Evolutionary conservation across 179 eudicot species (phyloP).

Genomic region (Silene vulgaris): DNA sequence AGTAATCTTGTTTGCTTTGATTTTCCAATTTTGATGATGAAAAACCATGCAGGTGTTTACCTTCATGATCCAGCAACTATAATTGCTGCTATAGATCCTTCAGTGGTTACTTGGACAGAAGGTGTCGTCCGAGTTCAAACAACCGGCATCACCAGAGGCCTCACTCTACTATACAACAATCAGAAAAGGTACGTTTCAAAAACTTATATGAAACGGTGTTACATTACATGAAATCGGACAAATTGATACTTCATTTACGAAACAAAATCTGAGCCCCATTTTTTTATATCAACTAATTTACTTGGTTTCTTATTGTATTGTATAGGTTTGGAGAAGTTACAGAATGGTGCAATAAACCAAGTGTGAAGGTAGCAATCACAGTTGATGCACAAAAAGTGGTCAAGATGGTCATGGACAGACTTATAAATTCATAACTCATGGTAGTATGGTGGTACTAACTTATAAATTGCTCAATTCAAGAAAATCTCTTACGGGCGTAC

Average conservation of each 20-base stretch:
- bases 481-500: too few relatives aligned
- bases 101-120: conserved; percentile 70
- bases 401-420: conserved; percentile 79
- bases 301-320: neutral
- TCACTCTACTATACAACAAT: conserved; percentile 71
- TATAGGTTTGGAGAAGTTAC: conserved; percentile 68
- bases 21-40: neutral
- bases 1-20: neutral
- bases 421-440: conserved; percentile 34
- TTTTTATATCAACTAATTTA: too few relatives aligned
- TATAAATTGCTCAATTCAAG: too few relatives aligned
- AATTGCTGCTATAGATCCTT: conserved; percentile 85
- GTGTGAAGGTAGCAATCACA: conserved; percentile 90
- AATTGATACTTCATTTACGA: too few relatives aligned
- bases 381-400: conserved; percentile 74
- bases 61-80: conserved; percentile 88
- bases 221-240: neutral
- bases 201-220: too few relatives aligned
- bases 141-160: conserved; percentile 77
- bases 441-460: too few relatives aligned
- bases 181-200: conserved; percentile 55
- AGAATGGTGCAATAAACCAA: conserved; percentile 80
- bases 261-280: too few relatives aligned
- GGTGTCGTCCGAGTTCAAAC: conserved; percentile 89
- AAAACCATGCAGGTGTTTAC: conserved; percentile 64